Evolutionary conservation across 2,329 filamentous ascomycete species (phyloP), one percentile per base, ranked within the genome.

Genomic region (Lecanicillium sp.): DNA sequence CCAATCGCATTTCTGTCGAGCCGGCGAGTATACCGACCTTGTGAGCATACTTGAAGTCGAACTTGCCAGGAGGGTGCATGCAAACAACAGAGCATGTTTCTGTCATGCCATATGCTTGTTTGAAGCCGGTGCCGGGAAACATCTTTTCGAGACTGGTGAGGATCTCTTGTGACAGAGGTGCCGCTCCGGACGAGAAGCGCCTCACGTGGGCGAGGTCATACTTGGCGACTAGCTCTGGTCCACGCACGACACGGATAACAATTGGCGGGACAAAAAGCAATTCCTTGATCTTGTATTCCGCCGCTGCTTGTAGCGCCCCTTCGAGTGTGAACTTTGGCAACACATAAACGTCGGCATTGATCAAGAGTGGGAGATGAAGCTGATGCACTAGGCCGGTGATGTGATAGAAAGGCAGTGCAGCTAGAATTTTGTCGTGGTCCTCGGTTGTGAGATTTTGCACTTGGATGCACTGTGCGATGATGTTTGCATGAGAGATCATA

Each of bases 81-180:
- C 76, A 80, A 44, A 83, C 78, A 46, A 75, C 80, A 3, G 64
- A 68, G 52, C 75, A 82, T 1, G 67, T 73, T 53, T 82, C 79
- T 0, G 79, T 83, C 77, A 83, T 82, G 19, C 79, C 79, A 48
- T 81, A 83, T 2, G 75, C 77, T 50, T 81, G 78, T 48, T 76
- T 76, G 55, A 82, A 78, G 0, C 74, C 75, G 0, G 70, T 75
- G 2, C 67, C 58, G 0, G 77, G 78, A 48, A 80, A 81, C 34
- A 67, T 70, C 43, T 65, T 60, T 41, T 73, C 56, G 12, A 82
- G 59, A 17, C 70, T 62, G 17, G 71, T 65, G 13, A 81, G 62
- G 38, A 83, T 71, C 50, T 81, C 71, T 5, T 63, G 60, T 3
- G 64, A 66, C 3, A 78, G 55, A 0, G 78, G 78, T 0, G 78